Evolutionary conservation across 2,329 filamentous ascomycete genomes (phyloP), one percentile per base, ranked within the genome.

Genomic region (Ophiostoma sp.): DNA sequence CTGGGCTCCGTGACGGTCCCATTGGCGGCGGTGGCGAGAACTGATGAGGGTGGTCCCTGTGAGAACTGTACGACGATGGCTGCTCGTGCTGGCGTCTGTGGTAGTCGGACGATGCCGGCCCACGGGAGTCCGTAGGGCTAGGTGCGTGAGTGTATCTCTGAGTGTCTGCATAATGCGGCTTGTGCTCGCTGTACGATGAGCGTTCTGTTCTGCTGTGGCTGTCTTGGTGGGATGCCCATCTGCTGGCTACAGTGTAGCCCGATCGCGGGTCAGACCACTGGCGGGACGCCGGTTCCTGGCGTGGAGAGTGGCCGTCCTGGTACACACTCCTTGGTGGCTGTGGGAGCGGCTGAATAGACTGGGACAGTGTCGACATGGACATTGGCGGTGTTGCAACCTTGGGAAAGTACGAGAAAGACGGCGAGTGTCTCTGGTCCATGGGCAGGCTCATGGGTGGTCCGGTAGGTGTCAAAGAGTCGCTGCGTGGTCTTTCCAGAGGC

Each of bases 361-460:
- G 62, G 14, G 60, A 63, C 60, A 18, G 60, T 6, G 58, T 16
- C 5, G 65, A 42, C n/a, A 36, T 41, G 8, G 42, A n/a, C 4
- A 14, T 58, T 4, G 66, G 55, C 8, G 66, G 55, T 5, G 55
- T 47, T 11, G 40, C 41, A 7, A 74, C 70, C 44, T 77, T 77
- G 5, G 82, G 79, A 71, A 85, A 85, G 74, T 84, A 85, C 27
- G 27, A 38, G 3, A 77, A 75, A 3, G 77, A 75, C 4, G 77
- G 78, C 16, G 78, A 77, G 63, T 76, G 78, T 73, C 76, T 74
- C 64, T 65, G 40, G n/a, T 64, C 58, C 58, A 41, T 41, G 38
- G 58, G 55, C 55, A 60, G 18, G 55, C 9, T 60, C 55, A 60
- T 60, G 27, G 55, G 55, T 5, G 55, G 55, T 18, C 55, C 55